phyloP scores from a whole-genome alignment of 1,139 yeast species.

The Hyphopichia pseudoburtonii region DNA sequence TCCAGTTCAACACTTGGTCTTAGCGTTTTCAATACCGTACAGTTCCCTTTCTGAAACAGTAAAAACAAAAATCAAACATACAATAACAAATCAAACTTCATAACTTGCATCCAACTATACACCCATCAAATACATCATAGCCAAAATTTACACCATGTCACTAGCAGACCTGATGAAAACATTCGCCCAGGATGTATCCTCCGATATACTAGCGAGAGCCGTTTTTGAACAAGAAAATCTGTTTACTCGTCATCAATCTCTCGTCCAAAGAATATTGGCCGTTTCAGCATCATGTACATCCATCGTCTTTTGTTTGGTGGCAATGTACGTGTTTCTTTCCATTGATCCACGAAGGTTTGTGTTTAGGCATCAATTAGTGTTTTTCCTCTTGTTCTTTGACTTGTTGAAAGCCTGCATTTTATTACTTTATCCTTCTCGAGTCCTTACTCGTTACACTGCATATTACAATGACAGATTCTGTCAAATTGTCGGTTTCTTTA shows the following conservation, averaged over 20 bases:
- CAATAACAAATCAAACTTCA: too few species aligned
- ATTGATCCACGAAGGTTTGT: conserved; percentile 62
- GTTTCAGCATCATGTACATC: conserved; percentile 60
- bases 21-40: too few species aligned
- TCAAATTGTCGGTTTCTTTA: conserved; percentile 80
- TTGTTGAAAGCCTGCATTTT: conserved; percentile 71
- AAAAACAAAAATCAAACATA: too few species aligned
- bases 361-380: conserved; percentile 72
- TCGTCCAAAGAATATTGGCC: conserved; percentile 50
- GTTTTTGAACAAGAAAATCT: conserved; percentile 20
- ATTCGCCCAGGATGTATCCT: neutral
- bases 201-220: neutral
- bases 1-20: too few species aligned
- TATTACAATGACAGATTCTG: conserved; percentile 58
- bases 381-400: conserved; percentile 68
- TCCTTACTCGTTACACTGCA: conserved; percentile 47
- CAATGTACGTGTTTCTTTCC: conserved; percentile 55
- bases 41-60: too few species aligned
- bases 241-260: conserved; percentile 25
- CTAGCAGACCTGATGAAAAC: neutral
- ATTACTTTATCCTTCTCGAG: conserved; percentile 68
- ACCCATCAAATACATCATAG: conserved; percentile 3
- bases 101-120: too few species aligned
- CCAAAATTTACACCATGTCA: neutral
- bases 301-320: conserved; percentile 51